Percentiles rank a stretch among this genome's conserved stretches.
These are phyloP conservation scores for Debaryomycetaceae sp. DNA, from an alignment of 1,139 yeast species.

Conservation along the genomic window DNA sequence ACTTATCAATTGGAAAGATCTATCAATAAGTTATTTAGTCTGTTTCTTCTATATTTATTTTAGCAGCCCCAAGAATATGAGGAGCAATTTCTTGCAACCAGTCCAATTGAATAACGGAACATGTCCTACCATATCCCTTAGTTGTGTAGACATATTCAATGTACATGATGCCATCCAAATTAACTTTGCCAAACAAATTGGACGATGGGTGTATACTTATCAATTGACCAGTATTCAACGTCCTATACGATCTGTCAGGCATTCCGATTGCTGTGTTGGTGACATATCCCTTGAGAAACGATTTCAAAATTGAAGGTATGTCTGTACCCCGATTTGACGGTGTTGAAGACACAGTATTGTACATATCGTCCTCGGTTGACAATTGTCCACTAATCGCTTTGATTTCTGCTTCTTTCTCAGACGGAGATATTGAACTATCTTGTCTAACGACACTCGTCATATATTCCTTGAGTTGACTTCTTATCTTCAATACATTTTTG, in stretches of 20 bases:
- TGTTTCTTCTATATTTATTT: constrained; percentile 11
- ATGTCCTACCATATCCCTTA: constrained; percentile 88
- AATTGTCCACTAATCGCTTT: constrained; percentile 26
- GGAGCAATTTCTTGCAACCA: constrained; percentile 91
- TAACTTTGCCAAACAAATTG: constrained; percentile 71
- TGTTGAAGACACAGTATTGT: constrained; percentile 17
- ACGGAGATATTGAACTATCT: constrained; percentile 28
- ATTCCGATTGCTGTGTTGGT: constrained; percentile 89
- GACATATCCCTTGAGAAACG: constrained; percentile 78
- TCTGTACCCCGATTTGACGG: constrained; percentile 34
- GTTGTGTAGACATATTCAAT: constrained; percentile 91
- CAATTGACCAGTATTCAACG: constrained; percentile 74
- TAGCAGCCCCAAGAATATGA: constrained; percentile 50
- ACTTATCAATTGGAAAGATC: too few relatives aligned
- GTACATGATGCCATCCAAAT: constrained; percentile 86
- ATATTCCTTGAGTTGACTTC: constrained; percentile 72
- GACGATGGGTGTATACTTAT: constrained; percentile 93
- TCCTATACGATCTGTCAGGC: constrained; percentile 91
- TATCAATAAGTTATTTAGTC: not conserved
- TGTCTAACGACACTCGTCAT: constrained; percentile 48
- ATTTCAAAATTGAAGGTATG: constrained; percentile 61
- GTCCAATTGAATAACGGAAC: constrained; percentile 73
- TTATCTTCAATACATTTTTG: constrained; percentile 69
- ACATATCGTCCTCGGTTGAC: constrained; percentile 11
- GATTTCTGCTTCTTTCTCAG: constrained; percentile 26